These are phyloP conservation scores for Mollisiaceae sp. DNA, from an alignment of 2,329 filamentous ascomycete species.

Conservation along the genomic window DNA sequence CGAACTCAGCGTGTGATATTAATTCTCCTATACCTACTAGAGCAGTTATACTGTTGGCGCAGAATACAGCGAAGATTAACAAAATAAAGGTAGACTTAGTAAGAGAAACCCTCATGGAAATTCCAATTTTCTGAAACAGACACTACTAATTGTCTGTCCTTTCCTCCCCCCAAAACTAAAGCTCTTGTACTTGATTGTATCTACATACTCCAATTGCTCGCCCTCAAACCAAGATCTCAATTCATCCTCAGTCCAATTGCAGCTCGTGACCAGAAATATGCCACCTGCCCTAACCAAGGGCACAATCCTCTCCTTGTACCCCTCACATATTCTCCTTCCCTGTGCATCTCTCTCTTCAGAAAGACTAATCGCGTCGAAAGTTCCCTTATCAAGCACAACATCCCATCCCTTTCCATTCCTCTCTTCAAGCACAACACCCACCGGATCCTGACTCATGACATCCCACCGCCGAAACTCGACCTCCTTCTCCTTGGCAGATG, in stretches of 20 bases:
- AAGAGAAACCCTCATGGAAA: neutral
- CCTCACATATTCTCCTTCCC: constrained; percentile 71
- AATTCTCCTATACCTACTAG: neutral
- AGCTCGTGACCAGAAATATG: constrained; percentile 86
- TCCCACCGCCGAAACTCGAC: constrained; percentile 58
- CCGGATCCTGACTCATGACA: constrained; percentile 51
- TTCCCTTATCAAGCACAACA: constrained; percentile 95
- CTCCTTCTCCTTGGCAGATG: constrained; percentile 35
- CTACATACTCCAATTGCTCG: constrained; percentile 54
- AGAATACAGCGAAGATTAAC: neutral
- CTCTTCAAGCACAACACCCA: constrained; percentile 27
- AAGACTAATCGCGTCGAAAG: constrained; percentile 94
- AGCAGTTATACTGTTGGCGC: neutral
- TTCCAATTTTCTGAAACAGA: constrained; percentile 72
- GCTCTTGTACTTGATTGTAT: constrained; percentile 78
- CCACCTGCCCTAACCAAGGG: constrained; percentile 72
- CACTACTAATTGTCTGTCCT: constrained; percentile 85
- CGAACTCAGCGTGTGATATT: neutral
- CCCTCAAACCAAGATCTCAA: constrained; percentile 77
- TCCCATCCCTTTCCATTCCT: constrained; percentile 67
- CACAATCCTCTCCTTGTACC: constrained; percentile 73
- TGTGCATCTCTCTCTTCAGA: constrained; percentile 58
- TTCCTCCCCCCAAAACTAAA: constrained; percentile 90
- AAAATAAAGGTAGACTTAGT: neutral
- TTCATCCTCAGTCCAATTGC: constrained; percentile 97